Base-by-base conservation (phyloP, 129 eudicot genomes). In the Helichrysum umbraculigerum region DNA sequence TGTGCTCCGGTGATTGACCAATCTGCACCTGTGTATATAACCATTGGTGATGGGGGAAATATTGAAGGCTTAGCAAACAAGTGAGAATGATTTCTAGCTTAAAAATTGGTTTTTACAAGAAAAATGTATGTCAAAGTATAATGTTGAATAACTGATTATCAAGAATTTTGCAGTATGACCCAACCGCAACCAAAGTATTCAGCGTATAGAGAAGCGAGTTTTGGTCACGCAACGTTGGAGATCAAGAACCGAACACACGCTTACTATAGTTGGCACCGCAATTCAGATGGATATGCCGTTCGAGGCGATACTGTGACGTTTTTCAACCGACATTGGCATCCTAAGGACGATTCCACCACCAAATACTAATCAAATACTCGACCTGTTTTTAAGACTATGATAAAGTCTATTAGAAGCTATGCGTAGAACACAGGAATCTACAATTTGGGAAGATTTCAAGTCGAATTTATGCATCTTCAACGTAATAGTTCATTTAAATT, bases 181-280 rank as follows among this genome's bases (percentile, higher is more conserved):
- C 80, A 85, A 78, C 92, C 92, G 50, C 89, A 87, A 58, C 92
- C 92, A 52, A 78, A 74, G 35, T 85, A 87, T 79, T 87, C 92
- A 6, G 89, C 89, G n/a, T 87, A 79, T 63, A 71, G 89, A n/a
- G 89, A 87, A 70, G 86, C 92, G 34, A 87, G 89, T 25, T 87
- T 85, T 62, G 92, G 92, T 19, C 92, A 87, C 39, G 87, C 89
- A 16, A 80, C 76, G 9, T 64, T 87, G 7, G 89, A 80, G 52
- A 87, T 87, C 67, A 87, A 82, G 89, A 87, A 85, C 75, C 63
- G 83, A 16, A 87, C 89, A 16, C 92, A 85, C 34, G 87, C 92
- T 58, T 82, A 80, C 72, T 87, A 79, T 56, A 74, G 83, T 29
- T 87, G 92, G 92, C 89, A 85, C 56, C 85, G 92, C 3, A 87